A percentile compares a stretch with the other conserved stretches of the same genome.
These are phyloP conservation scores for Eimeria zaria DNA, from an alignment of 169 alveolate genomes.

Conservation along the genomic window DNA sequence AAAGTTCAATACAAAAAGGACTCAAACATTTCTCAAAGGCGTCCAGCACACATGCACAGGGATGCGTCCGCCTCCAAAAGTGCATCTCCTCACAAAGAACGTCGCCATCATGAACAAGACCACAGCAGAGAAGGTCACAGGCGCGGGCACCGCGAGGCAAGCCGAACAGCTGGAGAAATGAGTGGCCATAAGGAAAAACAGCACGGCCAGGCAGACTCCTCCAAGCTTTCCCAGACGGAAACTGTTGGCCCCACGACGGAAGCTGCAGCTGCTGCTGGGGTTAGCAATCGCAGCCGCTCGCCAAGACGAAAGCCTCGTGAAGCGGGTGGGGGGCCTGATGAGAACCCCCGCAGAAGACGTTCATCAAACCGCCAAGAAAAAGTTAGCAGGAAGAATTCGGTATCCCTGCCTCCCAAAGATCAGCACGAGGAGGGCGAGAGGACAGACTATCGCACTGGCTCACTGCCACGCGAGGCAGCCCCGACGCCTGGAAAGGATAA, in stretches of 20 bases:
- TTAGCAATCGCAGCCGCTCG: not conserved
- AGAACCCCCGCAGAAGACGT: not conserved
- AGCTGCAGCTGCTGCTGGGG: not conserved
- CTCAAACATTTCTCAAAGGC: not conserved
- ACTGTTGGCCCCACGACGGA: not conserved
- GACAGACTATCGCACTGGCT: not conserved
- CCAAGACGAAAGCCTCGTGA: not conserved
- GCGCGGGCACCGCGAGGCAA: not conserved
- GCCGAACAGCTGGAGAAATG: not conserved
- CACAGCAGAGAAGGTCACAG: conserved; percentile 21
- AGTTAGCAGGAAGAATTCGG: not conserved
- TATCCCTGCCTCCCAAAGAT: not conserved
- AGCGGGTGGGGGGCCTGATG: not conserved
- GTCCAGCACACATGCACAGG: not conserved
- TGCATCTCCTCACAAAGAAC: not conserved
- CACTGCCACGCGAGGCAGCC: not conserved
- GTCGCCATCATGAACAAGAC: not conserved
- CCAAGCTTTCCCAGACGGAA: not conserved
- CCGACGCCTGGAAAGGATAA: not conserved
- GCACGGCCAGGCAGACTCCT: not conserved
- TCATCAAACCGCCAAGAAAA: not conserved
- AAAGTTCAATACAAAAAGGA: not conserved
- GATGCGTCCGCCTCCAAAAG: not conserved
- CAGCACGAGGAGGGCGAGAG: conserved; percentile 31
- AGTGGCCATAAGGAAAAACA: not conserved